Evolutionary conservation across 2,329 filamentous ascomycete species (phyloP), one percentile per base, ranked within the genome.

Genomic region (Xylaria multiplex): DNA sequence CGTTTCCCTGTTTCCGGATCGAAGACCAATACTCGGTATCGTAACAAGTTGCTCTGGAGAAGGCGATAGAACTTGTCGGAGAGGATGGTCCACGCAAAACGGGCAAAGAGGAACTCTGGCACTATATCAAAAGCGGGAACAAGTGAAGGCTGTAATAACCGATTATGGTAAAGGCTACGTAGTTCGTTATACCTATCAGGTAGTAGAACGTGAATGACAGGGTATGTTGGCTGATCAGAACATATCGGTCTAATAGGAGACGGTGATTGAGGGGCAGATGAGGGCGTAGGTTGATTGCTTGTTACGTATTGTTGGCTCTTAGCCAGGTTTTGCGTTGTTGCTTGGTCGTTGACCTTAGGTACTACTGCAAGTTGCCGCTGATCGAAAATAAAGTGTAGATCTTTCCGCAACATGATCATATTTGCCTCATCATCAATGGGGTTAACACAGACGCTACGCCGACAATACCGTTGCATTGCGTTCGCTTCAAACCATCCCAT

Each of bases 31-130:
- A 50, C 48, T n/a, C 27, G 24, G 27, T 50, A 50, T 30, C 32
- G 13, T 7, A 50, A 50, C 7, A 4, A 32, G 48, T n/a, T 14
- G 6, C 24, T 32, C n/a, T 50, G 6, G 7, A 50, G 48, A 50
- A 50, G 16, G 48, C 27, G 24, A 32, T 50, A 50, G 48, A 7
- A n/a, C 48, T 50, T 14, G 14, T 50, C 48, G 11, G 24, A 50
- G 48, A 50, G 48, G 13, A 50, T 32, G 8, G 48, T 27, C 48
- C 48, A 50, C 27, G 48, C 48, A 50, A 50, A 50, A 16, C 48
- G 48, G 6, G 48, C 48, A n/a, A 50, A 50, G 27, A 50, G 24
- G 5, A 50, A 50, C 27, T 50, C 48, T 50, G 48, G 48, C 24
- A 11, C 48, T 32, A 50, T 50, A 32, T 50, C 48, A 11, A 13